A percentile compares a stretch with the other conserved stretches of the same genome.
These are phyloP conservation scores for Botrytis cinerea DNA, from an alignment of 2,329 filamentous ascomycete genomes.

Conservation along the genomic window DNA sequence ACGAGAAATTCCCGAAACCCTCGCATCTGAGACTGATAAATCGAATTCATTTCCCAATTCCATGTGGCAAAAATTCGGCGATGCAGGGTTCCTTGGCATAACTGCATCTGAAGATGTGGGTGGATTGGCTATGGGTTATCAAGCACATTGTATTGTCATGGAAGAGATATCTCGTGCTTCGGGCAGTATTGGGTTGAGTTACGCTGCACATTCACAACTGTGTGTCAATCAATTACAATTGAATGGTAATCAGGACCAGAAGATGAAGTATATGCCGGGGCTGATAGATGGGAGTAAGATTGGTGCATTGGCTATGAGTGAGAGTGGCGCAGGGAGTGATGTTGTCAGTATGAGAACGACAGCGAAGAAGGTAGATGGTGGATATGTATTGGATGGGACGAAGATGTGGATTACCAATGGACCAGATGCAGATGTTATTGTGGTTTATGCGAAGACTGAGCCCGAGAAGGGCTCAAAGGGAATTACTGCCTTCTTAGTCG, in stretches of 20 bases:
- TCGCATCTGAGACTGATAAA: slow-evolving; percentile 81
- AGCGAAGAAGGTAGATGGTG: slow-evolving; percentile 78
- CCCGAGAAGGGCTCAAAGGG: slow-evolving; percentile 81
- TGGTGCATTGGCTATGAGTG: slow-evolving; percentile 92
- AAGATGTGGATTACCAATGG: slow-evolving; percentile 99
- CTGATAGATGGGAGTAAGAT: slow-evolving; percentile 79
- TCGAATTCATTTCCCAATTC: slow-evolving; percentile 83
- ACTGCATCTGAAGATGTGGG: slow-evolving; percentile 92
- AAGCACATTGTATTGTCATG: slow-evolving; percentile 93
- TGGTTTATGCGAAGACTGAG: slow-evolving; percentile 96
- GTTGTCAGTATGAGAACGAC: slow-evolving; percentile 94
- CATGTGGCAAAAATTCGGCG: slow-evolving; percentile 93
- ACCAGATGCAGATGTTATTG: slow-evolving; percentile 85
- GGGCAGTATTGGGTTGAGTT: slow-evolving; percentile 82
- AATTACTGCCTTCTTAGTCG: slow-evolving; percentile 92
- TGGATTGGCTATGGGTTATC: slow-evolving; percentile 88
- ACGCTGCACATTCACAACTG: slow-evolving; percentile 92
- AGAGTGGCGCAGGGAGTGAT: slow-evolving; percentile 87
- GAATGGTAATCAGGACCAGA: slow-evolving; percentile 80
- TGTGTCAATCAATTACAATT: slow-evolving; percentile 96
- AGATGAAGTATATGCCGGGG: slow-evolving; percentile 75
- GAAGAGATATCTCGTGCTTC: slow-evolving; percentile 91
- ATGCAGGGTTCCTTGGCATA: slow-evolving; percentile 87
- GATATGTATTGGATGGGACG: slow-evolving; percentile 73
- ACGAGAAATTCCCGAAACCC: slow-evolving; percentile 80